Percentiles rank a stretch among this genome's conserved stretches.
Conservation (phyloP, 169 alveolate genomes). For the Plasmodium relictum region DNA sequence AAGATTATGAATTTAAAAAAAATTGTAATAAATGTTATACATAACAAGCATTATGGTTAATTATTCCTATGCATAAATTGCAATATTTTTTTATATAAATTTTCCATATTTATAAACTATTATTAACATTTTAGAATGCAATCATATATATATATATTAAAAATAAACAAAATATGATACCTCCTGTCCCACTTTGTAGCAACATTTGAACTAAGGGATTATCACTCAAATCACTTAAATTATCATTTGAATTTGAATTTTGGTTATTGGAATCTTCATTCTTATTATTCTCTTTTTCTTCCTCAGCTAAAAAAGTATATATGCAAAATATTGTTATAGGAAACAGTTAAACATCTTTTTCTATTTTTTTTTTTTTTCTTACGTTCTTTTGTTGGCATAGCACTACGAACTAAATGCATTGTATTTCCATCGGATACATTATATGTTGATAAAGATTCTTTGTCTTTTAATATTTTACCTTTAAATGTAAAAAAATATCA, state of each 20-base stretch:
- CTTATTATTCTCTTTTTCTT: slow-evolving; percentile 47
- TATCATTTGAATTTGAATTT: slow-evolving; percentile 15
- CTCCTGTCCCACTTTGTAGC: slow-evolving; percentile 71
- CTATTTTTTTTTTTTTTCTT: slow-evolving; percentile 64
- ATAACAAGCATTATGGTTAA: no score
- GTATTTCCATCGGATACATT: slow-evolving; percentile 91
- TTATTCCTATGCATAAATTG: no score
- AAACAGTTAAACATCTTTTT: not conserved
- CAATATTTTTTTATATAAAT: no score
- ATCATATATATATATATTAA: not conserved
- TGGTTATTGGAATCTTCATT: not conserved
- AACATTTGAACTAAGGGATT: slow-evolving; percentile 71
- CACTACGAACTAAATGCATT: slow-evolving; percentile 92
- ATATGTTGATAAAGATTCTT: slow-evolving; percentile 84
- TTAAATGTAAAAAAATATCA: slow-evolving; percentile 1
- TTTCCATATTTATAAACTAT: no score
- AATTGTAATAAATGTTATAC: no score
- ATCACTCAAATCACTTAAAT: slow-evolving; percentile 23
- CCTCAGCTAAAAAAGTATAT: slow-evolving; percentile 20
- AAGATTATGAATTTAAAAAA: not conserved
- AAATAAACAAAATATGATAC: not conserved
- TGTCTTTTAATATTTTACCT: slow-evolving; percentile 93
- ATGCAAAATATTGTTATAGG: no score
- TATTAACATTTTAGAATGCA: no score
- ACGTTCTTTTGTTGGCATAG: slow-evolving; percentile 79